phyloP scores from a whole-genome alignment of 1,284 basidiomycete genomes.

The Moniliella sp. region DNA sequence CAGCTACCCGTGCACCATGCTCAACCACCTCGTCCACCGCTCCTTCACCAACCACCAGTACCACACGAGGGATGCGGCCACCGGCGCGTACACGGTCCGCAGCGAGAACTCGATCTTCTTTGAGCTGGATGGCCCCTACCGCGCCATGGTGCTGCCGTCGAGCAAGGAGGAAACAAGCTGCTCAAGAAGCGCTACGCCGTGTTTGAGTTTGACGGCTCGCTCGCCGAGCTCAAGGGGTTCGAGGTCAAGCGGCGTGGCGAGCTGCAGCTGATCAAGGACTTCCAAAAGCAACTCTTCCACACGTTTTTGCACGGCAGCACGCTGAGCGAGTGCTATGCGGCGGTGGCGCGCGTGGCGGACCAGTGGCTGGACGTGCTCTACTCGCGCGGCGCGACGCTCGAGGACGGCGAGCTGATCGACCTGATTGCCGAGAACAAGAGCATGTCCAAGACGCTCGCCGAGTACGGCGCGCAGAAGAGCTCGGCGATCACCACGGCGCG shows the following conservation, averaged over 20 bases:
- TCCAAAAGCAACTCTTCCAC: slow-evolving; percentile 95
- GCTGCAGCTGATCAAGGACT: slow-evolving; percentile 95
- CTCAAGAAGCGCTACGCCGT: slow-evolving; percentile 98
- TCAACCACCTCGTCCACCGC: slow-evolving; percentile 89
- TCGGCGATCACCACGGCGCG: slow-evolving; percentile 91
- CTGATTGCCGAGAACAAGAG: slow-evolving; percentile 95
- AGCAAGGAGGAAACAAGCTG: slow-evolving; percentile 98
- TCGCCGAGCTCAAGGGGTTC: slow-evolving; percentile 94
- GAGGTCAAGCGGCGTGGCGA: slow-evolving; percentile 96
- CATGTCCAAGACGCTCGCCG: slow-evolving; percentile 88
- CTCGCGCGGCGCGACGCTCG: slow-evolving; percentile 58
- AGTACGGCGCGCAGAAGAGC: slow-evolving; percentile 88
- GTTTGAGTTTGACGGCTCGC: slow-evolving; percentile 90
- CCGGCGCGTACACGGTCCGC: slow-evolving; percentile 63
- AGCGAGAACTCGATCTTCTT: slow-evolving; percentile 99
- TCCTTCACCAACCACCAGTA: slow-evolving; percentile 96
- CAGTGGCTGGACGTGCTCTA: slow-evolving; percentile 94
- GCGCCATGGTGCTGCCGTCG: slow-evolving; percentile 93
- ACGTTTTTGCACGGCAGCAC: slow-evolving; percentile 82
- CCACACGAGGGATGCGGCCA: slow-evolving; percentile 66
- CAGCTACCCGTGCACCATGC: slow-evolving; percentile 98
- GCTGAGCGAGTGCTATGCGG: slow-evolving; percentile 80
- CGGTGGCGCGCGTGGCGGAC: slow-evolving; percentile 77
- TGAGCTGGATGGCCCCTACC: slow-evolving; percentile 93
- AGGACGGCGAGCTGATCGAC: slow-evolving; percentile 80